phyloP scores from a whole-genome alignment of 73 alveolate genomes.

The Stentor coeruleus region DNA sequence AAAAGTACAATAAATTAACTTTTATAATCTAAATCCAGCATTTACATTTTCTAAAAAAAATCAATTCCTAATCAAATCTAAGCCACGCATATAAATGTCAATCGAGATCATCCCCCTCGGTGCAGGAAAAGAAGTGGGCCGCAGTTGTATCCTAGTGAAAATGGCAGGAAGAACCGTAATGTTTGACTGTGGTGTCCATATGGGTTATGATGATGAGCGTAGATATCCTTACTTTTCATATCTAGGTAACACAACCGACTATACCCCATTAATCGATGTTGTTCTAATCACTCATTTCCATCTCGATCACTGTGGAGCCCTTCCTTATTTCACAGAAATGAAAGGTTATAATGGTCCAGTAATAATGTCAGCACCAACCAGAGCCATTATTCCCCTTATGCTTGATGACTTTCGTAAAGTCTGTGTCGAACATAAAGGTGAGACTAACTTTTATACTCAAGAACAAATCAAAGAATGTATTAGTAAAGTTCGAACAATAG shows the following conservation, averaged over 20 bases:
- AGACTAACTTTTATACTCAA: constrained; percentile 28
- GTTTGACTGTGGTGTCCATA: constrained; percentile 97
- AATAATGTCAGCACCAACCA: constrained; percentile 95
- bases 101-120: constrained; percentile 91
- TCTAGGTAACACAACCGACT: constrained; percentile 26
- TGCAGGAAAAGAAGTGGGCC: constrained; percentile 98
- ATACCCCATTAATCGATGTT: constrained; percentile 59
- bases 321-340: constrained; percentile 94
- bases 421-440: constrained; percentile 22
- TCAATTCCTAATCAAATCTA: too few relatives aligned
- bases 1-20: too few relatives aligned
- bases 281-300: constrained; percentile 96
- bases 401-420: constrained; percentile 93
- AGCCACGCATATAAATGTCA: constrained; percentile 45
- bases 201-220: constrained; percentile 78
- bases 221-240: constrained; percentile 47
- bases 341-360: constrained; percentile 76
- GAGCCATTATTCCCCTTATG: constrained; percentile 95
- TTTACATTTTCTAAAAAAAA: neutral
- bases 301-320: constrained; percentile 98
- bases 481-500: constrained; percentile 16
- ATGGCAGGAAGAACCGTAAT: constrained; percentile 79
- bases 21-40: too few relatives aligned
- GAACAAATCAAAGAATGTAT: constrained; percentile 40
- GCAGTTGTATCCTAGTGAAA: constrained; percentile 89